Evolutionary conservation across 2,329 filamentous ascomycete genomes (phyloP).

Genomic region (Trichoderma breve): DNA sequence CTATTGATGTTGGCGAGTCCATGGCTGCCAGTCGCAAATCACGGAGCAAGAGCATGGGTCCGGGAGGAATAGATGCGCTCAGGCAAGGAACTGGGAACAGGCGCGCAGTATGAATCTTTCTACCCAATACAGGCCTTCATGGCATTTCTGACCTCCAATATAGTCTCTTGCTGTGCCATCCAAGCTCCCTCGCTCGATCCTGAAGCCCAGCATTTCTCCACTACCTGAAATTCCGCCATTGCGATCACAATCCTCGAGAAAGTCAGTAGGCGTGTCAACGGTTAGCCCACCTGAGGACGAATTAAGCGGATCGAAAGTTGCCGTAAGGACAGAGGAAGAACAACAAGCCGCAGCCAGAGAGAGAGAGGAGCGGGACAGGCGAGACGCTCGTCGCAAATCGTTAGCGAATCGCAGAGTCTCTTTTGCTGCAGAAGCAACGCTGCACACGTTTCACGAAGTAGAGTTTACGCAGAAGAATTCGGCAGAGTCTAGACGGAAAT

Average conservation of each 20-base stretch:
- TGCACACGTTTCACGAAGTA: slow-evolving; percentile 95
- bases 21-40: slow-evolving; percentile 57
- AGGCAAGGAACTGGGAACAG: slow-evolving; percentile 74
- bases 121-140: slow-evolving; percentile 1
- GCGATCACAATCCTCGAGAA: slow-evolving; percentile 41
- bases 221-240: slow-evolving; percentile 65
- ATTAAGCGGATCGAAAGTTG: slow-evolving; percentile 54
- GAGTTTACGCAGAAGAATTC: slow-evolving; percentile 75
- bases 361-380: slow-evolving; percentile 69
- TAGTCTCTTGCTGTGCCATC: slow-evolving; percentile 56
- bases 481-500: slow-evolving; percentile 71
- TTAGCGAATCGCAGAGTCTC: slow-evolving; percentile 91
- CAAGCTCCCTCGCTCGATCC: slow-evolving; percentile 63
- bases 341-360: slow-evolving; percentile 68
- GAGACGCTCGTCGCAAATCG: slow-evolving; percentile 88
- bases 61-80: slow-evolving; percentile 81
- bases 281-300: slow-evolving; percentile 27
- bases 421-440: slow-evolving; percentile 93
- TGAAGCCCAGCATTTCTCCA: slow-evolving; percentile 74
- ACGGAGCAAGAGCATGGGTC: slow-evolving; percentile 93
- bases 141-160: slow-evolving; percentile 22
- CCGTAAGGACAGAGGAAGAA: slow-evolving; percentile 66
- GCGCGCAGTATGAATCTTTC: slow-evolving; percentile 61
- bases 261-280: slow-evolving; percentile 3
- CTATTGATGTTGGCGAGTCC: slow-evolving; percentile 59